Base-by-base conservation (phyloP, 495 filamentous ascomycete species). In the Monascus purpureus region DNA sequence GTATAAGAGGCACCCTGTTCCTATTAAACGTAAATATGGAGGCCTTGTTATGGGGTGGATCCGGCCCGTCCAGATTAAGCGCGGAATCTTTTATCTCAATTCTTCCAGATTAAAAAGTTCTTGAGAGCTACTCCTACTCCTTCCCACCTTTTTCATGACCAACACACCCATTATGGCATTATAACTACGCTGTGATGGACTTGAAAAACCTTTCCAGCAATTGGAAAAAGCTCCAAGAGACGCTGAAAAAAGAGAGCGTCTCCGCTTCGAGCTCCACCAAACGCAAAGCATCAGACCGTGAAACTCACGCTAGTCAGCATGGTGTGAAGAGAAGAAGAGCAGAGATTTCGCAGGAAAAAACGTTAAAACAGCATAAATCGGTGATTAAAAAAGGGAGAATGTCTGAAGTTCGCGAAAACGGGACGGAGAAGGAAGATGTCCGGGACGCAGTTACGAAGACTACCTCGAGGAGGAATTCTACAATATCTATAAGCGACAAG, bases 191-290 rank as follows among this genome's bases (percentile, higher is more conserved):
- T 35, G 35, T 11, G 29, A 65, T 67, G 62, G 62, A 69, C 35
- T 27, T 58, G 15, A 53, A 58, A 34, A 47, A 43, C 25, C 56
- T 70, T 24, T 71, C 67, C 36, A 60, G 57, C 36, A 85, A 85
- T 57, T 84, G 78, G 77, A 78, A 80, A 46, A 81, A 74, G 53
- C 64, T 83, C 36, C 76, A 82, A 63, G 69, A 58, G 37, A 67
- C 65, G 22, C 55, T 82, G 32, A 70, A 75, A 41, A 59, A 68
- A 31, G 62, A 73, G 11, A 28, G 19, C 17, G 15, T 17, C 32
- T 28, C 35, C 32, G 31, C 35, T 30, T 42, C 53, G 13, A 30
- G 43, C 16, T 23, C 46, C 3, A 37, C 38, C 13, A 62, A 64
- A 43, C 56, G 52, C 49, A 59, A 63, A 24, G 40, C 50, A 22